These are phyloP conservation scores for Ophiostoma australiae DNA, from an alignment of 2,329 filamentous ascomycete genomes.

Conservation along the genomic window DNA sequence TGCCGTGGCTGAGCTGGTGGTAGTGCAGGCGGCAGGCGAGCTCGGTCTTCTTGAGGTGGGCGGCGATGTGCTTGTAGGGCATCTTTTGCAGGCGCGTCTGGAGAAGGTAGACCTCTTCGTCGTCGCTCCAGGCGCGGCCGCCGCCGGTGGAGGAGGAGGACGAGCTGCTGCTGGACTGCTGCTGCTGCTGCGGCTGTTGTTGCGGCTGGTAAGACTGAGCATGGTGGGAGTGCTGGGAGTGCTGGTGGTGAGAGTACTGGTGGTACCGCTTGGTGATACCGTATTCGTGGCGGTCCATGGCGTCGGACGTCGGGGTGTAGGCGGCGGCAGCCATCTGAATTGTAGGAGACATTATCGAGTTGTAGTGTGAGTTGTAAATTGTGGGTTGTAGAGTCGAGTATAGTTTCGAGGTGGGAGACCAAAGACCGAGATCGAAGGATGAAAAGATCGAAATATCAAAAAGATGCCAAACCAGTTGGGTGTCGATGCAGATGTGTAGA, in stretches of 20 bases:
- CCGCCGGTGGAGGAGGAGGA: constrained; percentile 62
- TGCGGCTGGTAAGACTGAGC: background rate
- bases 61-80: constrained; percentile 86
- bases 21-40: constrained; percentile 82
- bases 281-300: constrained; percentile 54
- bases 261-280: constrained; percentile 55
- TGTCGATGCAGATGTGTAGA: constrained; percentile 22
- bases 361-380: background rate
- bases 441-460: background rate
- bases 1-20: constrained; percentile 78
- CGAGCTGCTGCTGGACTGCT: constrained; percentile 22
- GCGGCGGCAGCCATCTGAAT: constrained; percentile 43
- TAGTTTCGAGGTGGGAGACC: background rate
- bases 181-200: background rate
- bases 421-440: background rate
- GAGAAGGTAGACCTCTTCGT: constrained; percentile 81
- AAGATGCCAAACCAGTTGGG: constrained; percentile 51
- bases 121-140: constrained; percentile 78
- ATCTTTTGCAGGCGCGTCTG: constrained; percentile 82
- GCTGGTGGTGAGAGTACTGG: constrained; percentile 37
- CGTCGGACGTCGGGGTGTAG: constrained; percentile 51
- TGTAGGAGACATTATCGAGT: constrained; percentile 45
- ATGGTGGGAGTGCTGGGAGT: background rate
- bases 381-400: background rate
- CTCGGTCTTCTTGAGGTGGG: constrained; percentile 81